These are phyloP conservation scores for Tylopilus plumbeoviolaceoides DNA, from an alignment of 768 basidiomycete genomes.

Conservation along the genomic window DNA sequence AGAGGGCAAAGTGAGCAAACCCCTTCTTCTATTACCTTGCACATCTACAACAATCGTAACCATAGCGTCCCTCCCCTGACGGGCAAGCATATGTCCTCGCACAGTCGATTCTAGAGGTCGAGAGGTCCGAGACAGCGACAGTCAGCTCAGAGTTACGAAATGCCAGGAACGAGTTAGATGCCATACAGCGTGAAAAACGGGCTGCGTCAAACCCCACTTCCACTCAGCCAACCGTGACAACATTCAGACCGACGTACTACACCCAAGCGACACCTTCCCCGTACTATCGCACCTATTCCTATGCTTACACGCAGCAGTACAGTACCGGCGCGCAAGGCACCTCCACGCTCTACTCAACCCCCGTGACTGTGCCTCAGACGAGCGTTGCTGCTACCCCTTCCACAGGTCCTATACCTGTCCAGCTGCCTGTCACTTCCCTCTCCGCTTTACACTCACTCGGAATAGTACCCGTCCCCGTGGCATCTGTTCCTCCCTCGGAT, in stretches of 20 bases:
- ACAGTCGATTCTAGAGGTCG: constrained; percentile 60
- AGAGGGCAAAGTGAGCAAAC: constrained; percentile 50
- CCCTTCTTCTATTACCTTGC: background rate
- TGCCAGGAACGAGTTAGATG: constrained; percentile 62
- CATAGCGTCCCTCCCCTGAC: constrained; percentile 56
- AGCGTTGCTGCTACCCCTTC: constrained; percentile 26
- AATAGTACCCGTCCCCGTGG: constrained; percentile 64
- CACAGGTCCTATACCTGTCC: constrained; percentile 51
- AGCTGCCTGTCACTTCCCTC: constrained; percentile 61
- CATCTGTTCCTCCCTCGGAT: constrained; percentile 47
- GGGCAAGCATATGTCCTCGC: constrained; percentile 62
- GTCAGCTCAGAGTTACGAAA: constrained; percentile 58
- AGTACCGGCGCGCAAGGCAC: constrained; percentile 22
- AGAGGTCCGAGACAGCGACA: constrained; percentile 56
- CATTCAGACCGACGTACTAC: constrained; percentile 39
- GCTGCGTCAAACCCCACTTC: constrained; percentile 28
- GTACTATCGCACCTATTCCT: constrained; percentile 65
- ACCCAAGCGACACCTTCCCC: constrained; percentile 40
- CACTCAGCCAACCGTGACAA: constrained; percentile 30
- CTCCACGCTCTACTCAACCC: constrained; percentile 25
- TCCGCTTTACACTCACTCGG: constrained; percentile 63
- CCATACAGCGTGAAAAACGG: constrained; percentile 66
- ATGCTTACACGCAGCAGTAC: constrained; percentile 62
- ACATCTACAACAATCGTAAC: constrained; percentile 27
- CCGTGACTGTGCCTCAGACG: constrained; percentile 34